A percentile compares a stretch with the other conserved stretches of the same genome.
These are phyloP conservation scores for Zizania palustris DNA, from an alignment of 202 grass and related monocot species.

Conservation along the genomic window DNA sequence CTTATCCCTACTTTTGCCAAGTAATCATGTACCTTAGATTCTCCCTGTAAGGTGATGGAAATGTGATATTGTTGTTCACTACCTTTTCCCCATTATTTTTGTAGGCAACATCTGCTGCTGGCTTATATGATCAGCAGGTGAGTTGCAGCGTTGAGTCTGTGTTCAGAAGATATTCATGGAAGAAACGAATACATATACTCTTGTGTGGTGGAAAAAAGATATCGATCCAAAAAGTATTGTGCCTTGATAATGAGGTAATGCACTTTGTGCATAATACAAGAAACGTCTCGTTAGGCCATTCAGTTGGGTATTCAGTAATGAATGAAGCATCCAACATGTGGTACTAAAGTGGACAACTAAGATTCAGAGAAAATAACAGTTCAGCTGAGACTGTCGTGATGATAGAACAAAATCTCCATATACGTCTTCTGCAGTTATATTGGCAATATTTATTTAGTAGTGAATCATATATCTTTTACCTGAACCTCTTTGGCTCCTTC, in stretches of 20 bases:
- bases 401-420: neutral
- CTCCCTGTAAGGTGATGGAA: slow-evolving; percentile 14
- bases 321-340: neutral
- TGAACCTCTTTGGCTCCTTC: neutral
- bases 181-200: slow-evolving; percentile 66
- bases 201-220: slow-evolving; percentile 57
- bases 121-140: slow-evolving; percentile 66
- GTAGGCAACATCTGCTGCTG: slow-evolving; percentile 70
- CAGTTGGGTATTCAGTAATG: slow-evolving; percentile 26
- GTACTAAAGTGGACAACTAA: slow-evolving; percentile 6
- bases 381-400: neutral
- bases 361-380: slow-evolving; percentile 12
- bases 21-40: slow-evolving; percentile 16
- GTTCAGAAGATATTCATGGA: slow-evolving; percentile 76
- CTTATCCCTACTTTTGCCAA: slow-evolving; percentile 23
- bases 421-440: neutral
- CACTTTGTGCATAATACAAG: neutral
- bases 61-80: slow-evolving; percentile 20
- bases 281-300: slow-evolving; percentile 20
- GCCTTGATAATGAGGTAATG: slow-evolving; percentile 73
- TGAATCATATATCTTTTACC: neutral
- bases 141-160: slow-evolving; percentile 52
- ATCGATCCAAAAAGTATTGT: slow-evolving; percentile 60
- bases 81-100: slow-evolving; percentile 28
- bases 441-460: neutral